Conservation (phyloP, 345 rosid species). For the Clarkia xantiana region DNA sequence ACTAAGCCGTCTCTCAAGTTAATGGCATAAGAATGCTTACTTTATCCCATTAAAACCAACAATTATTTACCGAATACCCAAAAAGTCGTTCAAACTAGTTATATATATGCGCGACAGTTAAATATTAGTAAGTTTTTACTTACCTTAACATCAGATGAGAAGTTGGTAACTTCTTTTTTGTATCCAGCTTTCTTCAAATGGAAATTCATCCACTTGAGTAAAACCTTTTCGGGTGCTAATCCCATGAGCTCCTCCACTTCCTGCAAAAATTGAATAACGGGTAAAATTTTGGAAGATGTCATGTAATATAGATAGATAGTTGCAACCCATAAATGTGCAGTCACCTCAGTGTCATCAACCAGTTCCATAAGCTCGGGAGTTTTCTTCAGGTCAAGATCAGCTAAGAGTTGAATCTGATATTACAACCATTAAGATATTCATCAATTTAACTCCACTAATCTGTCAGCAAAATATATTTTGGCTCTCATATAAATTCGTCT, state of each 20-base stretch:
- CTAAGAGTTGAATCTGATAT: constrained; percentile 80
- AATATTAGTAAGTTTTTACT: constrained; percentile 8
- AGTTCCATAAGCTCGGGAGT: constrained; percentile 88
- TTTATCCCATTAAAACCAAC: too few relatives aligned
- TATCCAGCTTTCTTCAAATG: constrained; percentile 95
- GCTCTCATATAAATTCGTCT: background rate
- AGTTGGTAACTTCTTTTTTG: constrained; percentile 75
- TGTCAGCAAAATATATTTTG: background rate
- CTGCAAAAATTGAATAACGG: constrained; percentile 22
- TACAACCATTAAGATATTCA: constrained; percentile 7
- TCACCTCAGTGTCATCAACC: constrained; percentile 71
- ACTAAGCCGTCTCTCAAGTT: too few relatives aligned
- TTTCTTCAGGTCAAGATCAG: constrained; percentile 87
- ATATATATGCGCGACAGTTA: background rate
- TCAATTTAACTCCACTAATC: constrained; percentile 9
- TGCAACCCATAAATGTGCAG: background rate
- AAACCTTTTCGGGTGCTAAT: constrained; percentile 85
- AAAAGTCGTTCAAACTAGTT: too few relatives aligned
- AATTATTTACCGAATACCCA: too few relatives aligned
- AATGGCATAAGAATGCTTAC: too few relatives aligned
- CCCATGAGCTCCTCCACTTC: constrained; percentile 92
- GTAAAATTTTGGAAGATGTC: too few relatives aligned
- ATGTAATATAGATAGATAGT: too few relatives aligned
- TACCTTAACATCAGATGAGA: constrained; percentile 94
- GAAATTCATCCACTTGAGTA: constrained; percentile 96